Conservation (phyloP, 2,329 filamentous ascomycete species). For the Fusarium sp. region DNA sequence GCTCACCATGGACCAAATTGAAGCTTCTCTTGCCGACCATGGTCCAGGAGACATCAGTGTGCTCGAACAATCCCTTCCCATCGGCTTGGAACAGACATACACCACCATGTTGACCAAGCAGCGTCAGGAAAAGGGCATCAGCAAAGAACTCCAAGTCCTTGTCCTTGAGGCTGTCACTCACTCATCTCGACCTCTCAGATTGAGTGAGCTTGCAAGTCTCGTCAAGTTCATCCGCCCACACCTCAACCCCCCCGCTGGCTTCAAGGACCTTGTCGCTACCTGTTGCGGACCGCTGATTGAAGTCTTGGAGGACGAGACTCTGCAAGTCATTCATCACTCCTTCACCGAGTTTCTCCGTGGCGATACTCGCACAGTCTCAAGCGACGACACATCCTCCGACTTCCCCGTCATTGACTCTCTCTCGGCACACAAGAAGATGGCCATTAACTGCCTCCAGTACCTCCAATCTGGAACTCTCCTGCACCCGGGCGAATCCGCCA, state of each 20-base stretch:
- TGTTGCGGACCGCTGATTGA: slow-evolving; percentile 56
- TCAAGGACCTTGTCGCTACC: slow-evolving; percentile 49
- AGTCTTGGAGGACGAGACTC: slow-evolving; percentile 55
- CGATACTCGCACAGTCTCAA: slow-evolving; percentile 7
- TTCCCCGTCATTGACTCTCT: slow-evolving; percentile 32
- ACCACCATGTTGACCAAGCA: slow-evolving; percentile 50
- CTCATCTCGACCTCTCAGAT: slow-evolving; percentile 50
- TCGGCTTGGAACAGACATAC: slow-evolving; percentile 45
- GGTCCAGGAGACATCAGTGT: not conserved
- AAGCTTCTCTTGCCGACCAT: not conserved
- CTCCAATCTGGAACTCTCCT: slow-evolving; percentile 31
- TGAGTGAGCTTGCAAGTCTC: slow-evolving; percentile 49
- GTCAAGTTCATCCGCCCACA: slow-evolving; percentile 38
- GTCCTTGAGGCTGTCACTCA: slow-evolving; percentile 54
- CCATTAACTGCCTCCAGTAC: slow-evolving; percentile 27
- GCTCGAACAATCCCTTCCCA: slow-evolving; percentile 28
- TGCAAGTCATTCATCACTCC: slow-evolving; percentile 59
- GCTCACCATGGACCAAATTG: slow-evolving; percentile 37
- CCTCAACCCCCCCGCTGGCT: slow-evolving; percentile 19
- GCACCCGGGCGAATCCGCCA: slow-evolving; percentile 2
- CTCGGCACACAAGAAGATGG: slow-evolving; percentile 33
- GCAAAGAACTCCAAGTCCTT: slow-evolving; percentile 45
- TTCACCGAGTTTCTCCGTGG: slow-evolving; percentile 58
- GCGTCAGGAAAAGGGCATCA: slow-evolving; percentile 41
- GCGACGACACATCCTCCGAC: not conserved